Base-by-base conservation (phyloP, 2,329 filamentous ascomycete genomes). In the Nemania serpens region DNA sequence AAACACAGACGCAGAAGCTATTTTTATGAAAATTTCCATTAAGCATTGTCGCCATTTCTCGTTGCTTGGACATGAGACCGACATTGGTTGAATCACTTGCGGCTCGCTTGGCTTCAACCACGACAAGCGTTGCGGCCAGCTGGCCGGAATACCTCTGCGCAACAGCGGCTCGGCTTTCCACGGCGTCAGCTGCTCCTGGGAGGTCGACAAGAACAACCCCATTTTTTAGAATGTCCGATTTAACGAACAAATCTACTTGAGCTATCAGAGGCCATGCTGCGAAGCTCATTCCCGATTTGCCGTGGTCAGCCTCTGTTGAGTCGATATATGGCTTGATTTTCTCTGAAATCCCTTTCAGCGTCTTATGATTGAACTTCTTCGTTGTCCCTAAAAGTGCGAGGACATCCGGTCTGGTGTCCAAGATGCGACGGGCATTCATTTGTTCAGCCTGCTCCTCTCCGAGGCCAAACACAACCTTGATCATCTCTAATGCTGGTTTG, bases 191-290 rank as follows among this genome's bases (percentile, higher is more conserved):
- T 0, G 82, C 75, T 7, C 84, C 83, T 0, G 83, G 83, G 0
- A 86, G 73, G 61, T 86, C 82, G 0, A 84, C 82, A 3, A 85
- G 73, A 0, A 80, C 77, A 1, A 82, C 76, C 0, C 82, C 82
- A 3, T 80, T 78, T 0, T 75, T 76, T 0, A 86, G 69, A 0
- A 82, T 76, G 0, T 76, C 67, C 0, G 80, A 74, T 52, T 78
- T 81, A 10, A 76, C 74, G 52, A 77, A 84, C 1, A 85, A 74
- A 1, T 71, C 68, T 2, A 79, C 76, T 1, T 69, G 48, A 0
- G 72, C 61, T 1, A 79, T 71, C 1, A 79, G 62, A 0, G 77
- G 77, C 77, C 77, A 80, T 0, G 67, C 64, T 0, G 70, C 63
- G 37, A 74, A 72, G 1, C 15, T 18, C 5, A 22, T 4, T 2